A percentile compares a stretch with the other conserved stretches of the same genome.
Evolutionary conservation across 352 stramenopile species (phyloP).

Genomic region (Pythium apleroticum): DNA sequence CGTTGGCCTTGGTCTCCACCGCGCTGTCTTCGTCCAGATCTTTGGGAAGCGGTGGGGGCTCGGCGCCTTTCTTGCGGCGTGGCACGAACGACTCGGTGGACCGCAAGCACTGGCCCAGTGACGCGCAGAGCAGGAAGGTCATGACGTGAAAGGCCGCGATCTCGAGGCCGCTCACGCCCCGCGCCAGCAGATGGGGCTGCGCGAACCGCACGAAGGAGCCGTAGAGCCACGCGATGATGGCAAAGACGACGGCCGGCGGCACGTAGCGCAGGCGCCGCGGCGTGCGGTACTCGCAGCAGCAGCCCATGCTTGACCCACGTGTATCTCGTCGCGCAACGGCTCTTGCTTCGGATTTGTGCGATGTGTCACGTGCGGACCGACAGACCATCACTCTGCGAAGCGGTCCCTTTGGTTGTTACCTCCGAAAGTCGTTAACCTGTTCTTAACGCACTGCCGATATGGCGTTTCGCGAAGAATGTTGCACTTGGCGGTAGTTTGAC

Average conservation of each 20-base stretch:
- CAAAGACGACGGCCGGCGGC: constrained; percentile 43
- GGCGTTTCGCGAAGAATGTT: constrained; percentile 28
- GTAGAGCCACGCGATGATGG: constrained; percentile 68
- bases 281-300: constrained; percentile 64
- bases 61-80: constrained; percentile 30
- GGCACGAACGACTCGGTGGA: constrained; percentile 60
- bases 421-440: constrained; percentile 2
- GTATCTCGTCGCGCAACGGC: background rate
- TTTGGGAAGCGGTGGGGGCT: constrained; percentile 5
- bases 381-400: constrained; percentile 28
- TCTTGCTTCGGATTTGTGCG: background rate
- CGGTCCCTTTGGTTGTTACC: constrained; percentile 1
- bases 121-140: constrained; percentile 54
- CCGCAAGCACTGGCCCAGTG: constrained; percentile 52
- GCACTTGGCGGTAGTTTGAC: constrained; percentile 27
- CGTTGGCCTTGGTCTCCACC: constrained; percentile 76
- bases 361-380: background rate
- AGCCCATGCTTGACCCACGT: constrained; percentile 42
- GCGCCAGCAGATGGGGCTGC: constrained; percentile 43
- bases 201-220: constrained; percentile 53
- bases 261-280: constrained; percentile 57
- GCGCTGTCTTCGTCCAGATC: background rate
- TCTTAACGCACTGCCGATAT: constrained; percentile 12
- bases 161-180: constrained; percentile 33
- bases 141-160: constrained; percentile 57